Base-by-base conservation (phyloP, 2,329 filamentous ascomycete genomes). In the Coleophoma crateriformis region DNA sequence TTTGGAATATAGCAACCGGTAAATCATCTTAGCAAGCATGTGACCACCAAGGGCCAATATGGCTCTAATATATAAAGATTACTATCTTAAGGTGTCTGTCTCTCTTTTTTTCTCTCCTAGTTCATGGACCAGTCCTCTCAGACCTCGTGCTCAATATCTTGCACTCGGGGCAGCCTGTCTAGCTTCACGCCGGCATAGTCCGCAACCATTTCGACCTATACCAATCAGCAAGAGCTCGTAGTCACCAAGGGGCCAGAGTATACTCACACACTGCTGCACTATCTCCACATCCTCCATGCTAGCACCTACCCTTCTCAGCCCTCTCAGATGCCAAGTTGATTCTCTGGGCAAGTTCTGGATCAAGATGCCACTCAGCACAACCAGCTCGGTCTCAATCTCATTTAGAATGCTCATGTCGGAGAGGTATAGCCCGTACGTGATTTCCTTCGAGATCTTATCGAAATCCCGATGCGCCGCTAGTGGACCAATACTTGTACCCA, bases 361-460 rank as follows among this genome's bases (percentile, higher is more conserved):
- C 74, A 81, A 77, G 49, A 83, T 81, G 1, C 72, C 75, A 3
- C 71, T 64, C 3, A 81, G 62, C 1, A 78, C 75, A 1, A 78
- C 71, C 8, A 82, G 62, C 56, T 82, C 74, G 1, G 79, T 81
- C 44, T 80, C 78, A 3, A 78, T 51, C 10, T 75, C 74, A 15
- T 73, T 73, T 3, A 82, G 62, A 10, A 82, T 74, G 54, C 69
- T 72, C 22, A 78, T 73, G 59, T 82, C 78, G 10, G 73, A 75
- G 1, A 83, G 70, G 54, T 76, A 82, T 11, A 82, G 65, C 0
- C 79, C 79, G 51, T 82, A 82, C 0, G 76, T 81, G 50, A 83
- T 80, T 47, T 80, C 66, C 15, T 70, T 67, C 15, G 71, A 74
- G 7, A 81, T 64, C 74, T 76, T 82, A 3, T 68, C 70, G 44